Evolutionary conservation across 2,329 filamentous ascomycete species (phyloP).

Genomic region (Verticillium nonalfalfae): DNA sequence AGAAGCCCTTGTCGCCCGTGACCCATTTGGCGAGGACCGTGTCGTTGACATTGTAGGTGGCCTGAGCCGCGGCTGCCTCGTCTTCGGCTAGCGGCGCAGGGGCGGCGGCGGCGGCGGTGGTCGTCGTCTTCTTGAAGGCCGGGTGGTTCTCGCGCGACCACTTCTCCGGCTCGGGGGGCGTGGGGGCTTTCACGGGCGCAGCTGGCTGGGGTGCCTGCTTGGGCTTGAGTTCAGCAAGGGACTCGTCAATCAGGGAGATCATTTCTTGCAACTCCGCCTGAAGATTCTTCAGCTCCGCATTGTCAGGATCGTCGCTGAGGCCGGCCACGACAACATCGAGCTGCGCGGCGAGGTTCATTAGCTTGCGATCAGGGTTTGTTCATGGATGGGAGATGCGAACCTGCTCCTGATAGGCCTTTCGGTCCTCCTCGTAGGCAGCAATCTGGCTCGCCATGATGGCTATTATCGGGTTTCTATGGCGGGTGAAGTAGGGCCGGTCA

Average conservation of each 20-base stretch:
- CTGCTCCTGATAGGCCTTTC: slow-evolving; percentile 50
- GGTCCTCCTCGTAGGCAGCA: slow-evolving; percentile 43
- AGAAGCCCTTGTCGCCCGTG: slow-evolving; percentile 83
- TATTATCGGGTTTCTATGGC: too few species aligned
- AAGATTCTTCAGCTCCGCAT: slow-evolving; percentile 69
- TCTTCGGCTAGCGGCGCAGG: slow-evolving; percentile 29
- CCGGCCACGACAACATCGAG: slow-evolving; percentile 72
- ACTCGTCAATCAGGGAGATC: slow-evolving; percentile 71
- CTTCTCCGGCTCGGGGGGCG: slow-evolving; percentile 58
- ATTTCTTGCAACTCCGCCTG: slow-evolving; percentile 76
- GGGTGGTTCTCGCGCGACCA: slow-evolving; percentile 79
- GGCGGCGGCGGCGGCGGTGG: slow-evolving; percentile 19
- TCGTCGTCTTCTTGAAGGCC: slow-evolving; percentile 57
- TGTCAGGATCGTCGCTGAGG: slow-evolving; percentile 74
- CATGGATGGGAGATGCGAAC: slow-evolving; percentile 23
- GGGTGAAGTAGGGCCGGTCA: too few species aligned
- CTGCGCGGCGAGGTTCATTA: slow-evolving; percentile 32
- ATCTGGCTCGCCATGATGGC: slow-evolving; percentile 20
- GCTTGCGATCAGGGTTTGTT: slow-evolving; percentile 10
- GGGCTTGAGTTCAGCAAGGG: slow-evolving; percentile 74
- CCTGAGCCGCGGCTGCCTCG: slow-evolving; percentile 40
- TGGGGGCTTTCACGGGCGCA: slow-evolving; percentile 28
- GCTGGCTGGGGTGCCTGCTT: slow-evolving; percentile 33
- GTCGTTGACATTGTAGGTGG: slow-evolving; percentile 79
- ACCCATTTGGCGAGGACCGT: slow-evolving; percentile 86